Evolutionary conservation across 2,329 filamentous ascomycete species (phyloP), one percentile per base, ranked within the genome.

Genomic region (Colletotrichum higginsianum): DNA sequence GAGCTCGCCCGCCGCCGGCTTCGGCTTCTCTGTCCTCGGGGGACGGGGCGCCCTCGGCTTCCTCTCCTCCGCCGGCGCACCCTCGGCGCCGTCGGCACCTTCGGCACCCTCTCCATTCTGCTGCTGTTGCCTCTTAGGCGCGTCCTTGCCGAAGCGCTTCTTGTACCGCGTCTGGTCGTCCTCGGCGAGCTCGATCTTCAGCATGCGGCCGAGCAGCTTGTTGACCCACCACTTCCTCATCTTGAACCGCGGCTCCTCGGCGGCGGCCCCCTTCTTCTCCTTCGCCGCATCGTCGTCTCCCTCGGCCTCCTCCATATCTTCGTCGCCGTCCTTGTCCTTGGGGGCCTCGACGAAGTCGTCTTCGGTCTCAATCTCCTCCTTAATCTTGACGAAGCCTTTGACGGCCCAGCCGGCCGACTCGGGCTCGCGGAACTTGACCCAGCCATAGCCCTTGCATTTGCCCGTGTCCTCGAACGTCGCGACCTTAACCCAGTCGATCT

Each of bases 401-500:
- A 97, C 94, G 0, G 84, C 84, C 77, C 88, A 88, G 61, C 91
- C 89, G 0, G 94, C 94, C 0, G 92, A 89, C 67, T 93, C 91
- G 13, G 95, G 79, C 61, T 95, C 91, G 79, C 92, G 91, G 82
- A 98, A 99, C 73, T 94, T 94, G 73, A 99, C 91, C 95, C 96
- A 99, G 7, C 92, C 96, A 83, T 93, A 99, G 21, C 96, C 97
- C 84, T 98, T 98, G 86, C 96, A 99, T 84, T 98, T 99, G 53
- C 96, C 96, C 23, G 92, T 92, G 81, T 99, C 97, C 82, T 98
- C 94, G 79, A 99, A 99, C 0, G 95, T 98, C 3, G 96, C 96
- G 75, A 98, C 86, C 83, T 97, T 96, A 74, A 94, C 89, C 84
- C 93, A 93, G 64, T 92, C 90, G 73, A 98, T 90, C 73, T 92